A percentile compares a stretch with the other conserved stretches of the same genome.
phyloP scores from a whole-genome alignment of 768 basidiomycete genomes.

The Zangia roseola region DNA sequence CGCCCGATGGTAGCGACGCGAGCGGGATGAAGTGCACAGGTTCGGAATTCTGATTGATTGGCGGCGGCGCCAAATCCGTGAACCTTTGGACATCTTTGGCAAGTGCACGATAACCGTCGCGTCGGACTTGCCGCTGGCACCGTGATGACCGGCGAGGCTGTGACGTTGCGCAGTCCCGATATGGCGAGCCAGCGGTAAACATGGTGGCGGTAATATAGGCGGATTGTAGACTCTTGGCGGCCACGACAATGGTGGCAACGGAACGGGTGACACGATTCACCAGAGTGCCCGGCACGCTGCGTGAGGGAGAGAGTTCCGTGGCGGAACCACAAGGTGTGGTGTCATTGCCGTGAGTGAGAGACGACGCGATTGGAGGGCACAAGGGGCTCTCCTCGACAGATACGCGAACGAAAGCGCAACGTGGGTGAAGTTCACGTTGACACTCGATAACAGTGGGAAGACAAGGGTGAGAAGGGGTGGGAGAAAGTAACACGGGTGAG shows the following conservation, averaged over 20 bases:
- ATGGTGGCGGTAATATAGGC: slow-evolving; percentile 56
- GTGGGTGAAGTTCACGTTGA: slow-evolving; percentile 38
- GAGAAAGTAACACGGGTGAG: slow-evolving; percentile 33
- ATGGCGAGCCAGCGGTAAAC: slow-evolving; percentile 40
- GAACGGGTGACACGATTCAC: slow-evolving; percentile 35
- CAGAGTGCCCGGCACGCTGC: slow-evolving; percentile 11
- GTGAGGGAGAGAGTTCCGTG: neutral
- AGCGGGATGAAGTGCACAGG: slow-evolving; percentile 43
- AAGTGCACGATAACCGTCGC: slow-evolving; percentile 44
- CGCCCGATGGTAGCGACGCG: slow-evolving; percentile 33
- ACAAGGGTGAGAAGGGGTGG: slow-evolving; percentile 24
- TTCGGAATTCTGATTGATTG: slow-evolving; percentile 14
- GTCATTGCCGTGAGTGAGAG: slow-evolving; percentile 16
- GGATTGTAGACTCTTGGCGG: slow-evolving; percentile 56
- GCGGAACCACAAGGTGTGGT: slow-evolving; percentile 6
- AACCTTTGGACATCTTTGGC: slow-evolving; percentile 44
- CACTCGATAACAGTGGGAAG: slow-evolving; percentile 29
- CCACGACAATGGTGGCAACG: slow-evolving; percentile 44
- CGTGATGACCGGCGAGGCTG: slow-evolving; percentile 12
- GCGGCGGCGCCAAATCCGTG: slow-evolving; percentile 20
- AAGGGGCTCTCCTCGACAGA: slow-evolving; percentile 40
- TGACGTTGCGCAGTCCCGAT: slow-evolving; percentile 13
- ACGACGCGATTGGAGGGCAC: slow-evolving; percentile 7
- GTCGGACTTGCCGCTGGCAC: slow-evolving; percentile 20
- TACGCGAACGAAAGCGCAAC: slow-evolving; percentile 34